phyloP scores from a whole-genome alignment of 441 rosid genomes.

The Gossypium aridum region DNA sequence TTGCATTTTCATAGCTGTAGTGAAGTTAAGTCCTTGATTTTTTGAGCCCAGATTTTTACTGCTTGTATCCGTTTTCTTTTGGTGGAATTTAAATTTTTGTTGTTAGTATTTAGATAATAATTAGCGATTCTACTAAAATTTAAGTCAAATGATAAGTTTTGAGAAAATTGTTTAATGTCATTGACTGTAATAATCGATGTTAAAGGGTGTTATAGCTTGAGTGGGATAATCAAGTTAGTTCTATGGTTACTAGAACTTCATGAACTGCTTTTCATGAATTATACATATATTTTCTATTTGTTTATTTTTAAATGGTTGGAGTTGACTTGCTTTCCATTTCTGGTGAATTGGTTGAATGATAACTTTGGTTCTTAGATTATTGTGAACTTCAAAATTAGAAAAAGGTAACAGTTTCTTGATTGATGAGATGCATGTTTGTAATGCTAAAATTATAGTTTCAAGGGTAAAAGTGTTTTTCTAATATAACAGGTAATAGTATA shows the following conservation, averaged over 20 bases:
- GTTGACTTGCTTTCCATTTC: not conserved
- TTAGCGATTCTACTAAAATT: not conserved
- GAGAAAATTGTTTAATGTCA: not conserved
- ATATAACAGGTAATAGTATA: conserved; percentile 13
- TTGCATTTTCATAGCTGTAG: not conserved
- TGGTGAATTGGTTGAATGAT: not conserved
- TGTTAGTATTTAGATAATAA: not conserved
- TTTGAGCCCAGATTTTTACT: not conserved
- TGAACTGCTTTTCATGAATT: not conserved
- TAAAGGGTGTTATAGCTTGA: not conserved
- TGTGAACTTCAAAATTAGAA: not conserved
- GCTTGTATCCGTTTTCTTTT: not conserved
- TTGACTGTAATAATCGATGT: not conserved
- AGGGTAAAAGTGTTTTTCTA: not conserved
- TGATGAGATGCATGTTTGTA: not conserved
- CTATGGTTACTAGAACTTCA: not conserved
- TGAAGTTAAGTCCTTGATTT: not conserved
- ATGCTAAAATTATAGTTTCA: not conserved
- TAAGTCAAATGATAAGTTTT: not conserved
- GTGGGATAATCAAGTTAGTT: not conserved
- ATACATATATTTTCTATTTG: not conserved
- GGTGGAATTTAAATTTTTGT: not conserved
- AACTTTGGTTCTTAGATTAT: not conserved
- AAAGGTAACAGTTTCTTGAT: not conserved
- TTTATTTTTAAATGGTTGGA: not conserved